These are phyloP conservation scores for Colletotrichum falcatum DNA, from an alignment of 2,329 filamentous ascomycete genomes.

Conservation along the genomic window DNA sequence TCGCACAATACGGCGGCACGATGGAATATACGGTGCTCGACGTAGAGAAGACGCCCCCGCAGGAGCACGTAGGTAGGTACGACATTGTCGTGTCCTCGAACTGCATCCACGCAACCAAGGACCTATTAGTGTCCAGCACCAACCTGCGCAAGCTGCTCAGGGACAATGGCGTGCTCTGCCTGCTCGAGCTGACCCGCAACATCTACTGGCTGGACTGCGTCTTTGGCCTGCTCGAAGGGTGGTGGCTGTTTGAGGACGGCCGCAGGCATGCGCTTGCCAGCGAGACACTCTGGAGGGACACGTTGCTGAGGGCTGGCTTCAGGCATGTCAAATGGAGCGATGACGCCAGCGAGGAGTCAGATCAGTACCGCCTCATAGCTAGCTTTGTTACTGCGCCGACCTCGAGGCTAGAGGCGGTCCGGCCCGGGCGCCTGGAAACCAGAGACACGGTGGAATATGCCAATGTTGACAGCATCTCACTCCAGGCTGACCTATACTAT, in stretches of 20 bases:
- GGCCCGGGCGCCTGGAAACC: too few relatives aligned
- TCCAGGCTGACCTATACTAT: too few relatives aligned
- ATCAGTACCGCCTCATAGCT: too few relatives aligned
- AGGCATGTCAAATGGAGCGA: too few relatives aligned
- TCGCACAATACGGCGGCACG: conserved; percentile 38
- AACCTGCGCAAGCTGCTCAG: conserved; percentile 45
- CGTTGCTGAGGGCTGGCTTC: too few relatives aligned
- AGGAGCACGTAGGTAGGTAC: conserved; percentile 41
- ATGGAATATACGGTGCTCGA: conserved; percentile 48
- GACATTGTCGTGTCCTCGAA: conserved; percentile 52
- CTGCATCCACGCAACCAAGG: conserved; percentile 48
- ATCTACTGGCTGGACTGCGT: conserved; percentile 49
- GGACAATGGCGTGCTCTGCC: conserved; percentile 46
- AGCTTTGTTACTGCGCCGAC: too few relatives aligned
- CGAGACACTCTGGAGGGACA: conserved; percentile 43
- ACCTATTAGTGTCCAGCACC: background rate
- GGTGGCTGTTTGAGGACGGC: conserved; percentile 50
- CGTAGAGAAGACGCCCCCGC: conserved; percentile 45
- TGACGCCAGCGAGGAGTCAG: too few relatives aligned
- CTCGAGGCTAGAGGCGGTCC: too few relatives aligned
- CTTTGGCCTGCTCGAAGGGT: conserved; percentile 51
- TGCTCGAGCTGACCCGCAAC: conserved; percentile 48
- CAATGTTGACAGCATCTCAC: too few relatives aligned
- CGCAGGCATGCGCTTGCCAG: conserved; percentile 22
- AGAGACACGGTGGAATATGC: too few relatives aligned